These are phyloP conservation scores for Elaphomyces granulatus DNA, from an alignment of 495 filamentous ascomycete genomes.

Conservation along the genomic window DNA sequence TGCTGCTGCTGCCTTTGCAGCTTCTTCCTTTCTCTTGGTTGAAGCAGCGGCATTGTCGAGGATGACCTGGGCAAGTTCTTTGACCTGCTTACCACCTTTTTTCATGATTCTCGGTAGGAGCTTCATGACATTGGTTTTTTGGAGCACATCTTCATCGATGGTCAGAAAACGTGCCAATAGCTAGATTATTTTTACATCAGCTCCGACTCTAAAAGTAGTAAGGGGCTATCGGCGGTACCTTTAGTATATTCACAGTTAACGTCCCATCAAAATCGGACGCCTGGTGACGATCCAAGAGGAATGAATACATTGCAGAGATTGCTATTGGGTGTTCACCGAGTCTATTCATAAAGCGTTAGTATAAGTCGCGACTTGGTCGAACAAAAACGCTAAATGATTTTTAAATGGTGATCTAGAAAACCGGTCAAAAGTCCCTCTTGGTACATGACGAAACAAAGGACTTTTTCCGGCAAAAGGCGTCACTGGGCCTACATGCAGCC, in stretches of 20 bases:
- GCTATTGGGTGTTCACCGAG: slow-evolving; percentile 43
- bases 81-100: slow-evolving; percentile 48
- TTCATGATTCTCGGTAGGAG: slow-evolving; percentile 48
- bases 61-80: slow-evolving; percentile 41
- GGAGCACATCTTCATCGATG: slow-evolving; percentile 45
- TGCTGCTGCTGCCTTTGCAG: slow-evolving; percentile 14
- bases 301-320: slow-evolving; percentile 42
- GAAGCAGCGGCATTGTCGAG: slow-evolving; percentile 41
- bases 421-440: no score
- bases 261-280: slow-evolving; percentile 48
- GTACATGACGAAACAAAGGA: no score
- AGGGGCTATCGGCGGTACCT: slow-evolving; percentile 20
- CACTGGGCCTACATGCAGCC: background rate
- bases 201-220: background rate
- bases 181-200: slow-evolving; percentile 17
- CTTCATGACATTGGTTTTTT: slow-evolving; percentile 53
- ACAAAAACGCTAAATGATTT: no score
- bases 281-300: slow-evolving; percentile 52
- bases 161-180: slow-evolving; percentile 50
- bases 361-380: no score
- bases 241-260: slow-evolving; percentile 49
- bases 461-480: no score
- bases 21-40: slow-evolving; percentile 34
- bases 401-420: no score
- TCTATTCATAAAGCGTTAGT: slow-evolving; percentile 15